A percentile compares a stretch with the other conserved stretches of the same genome.
Evolutionary conservation across 2,329 filamentous ascomycete genomes (phyloP).

Genomic region (Curvularia spicifera): DNA sequence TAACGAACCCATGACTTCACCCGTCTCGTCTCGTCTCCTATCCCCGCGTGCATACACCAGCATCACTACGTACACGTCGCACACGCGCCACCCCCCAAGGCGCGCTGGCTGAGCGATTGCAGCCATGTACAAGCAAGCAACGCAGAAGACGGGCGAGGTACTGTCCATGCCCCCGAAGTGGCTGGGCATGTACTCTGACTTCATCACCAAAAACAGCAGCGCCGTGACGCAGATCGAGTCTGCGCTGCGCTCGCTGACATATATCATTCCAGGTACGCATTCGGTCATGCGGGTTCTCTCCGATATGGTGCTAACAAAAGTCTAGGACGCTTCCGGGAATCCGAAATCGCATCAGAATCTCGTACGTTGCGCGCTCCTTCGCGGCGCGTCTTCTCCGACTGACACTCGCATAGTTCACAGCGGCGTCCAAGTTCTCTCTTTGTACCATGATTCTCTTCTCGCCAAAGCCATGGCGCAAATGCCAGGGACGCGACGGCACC

Average conservation of each 20-base stretch:
- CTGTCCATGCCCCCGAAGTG: slow-evolving; percentile 68
- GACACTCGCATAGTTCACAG: slow-evolving; percentile 68
- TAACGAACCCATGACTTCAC: slow-evolving; percentile 33
- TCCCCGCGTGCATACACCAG: slow-evolving; percentile 29
- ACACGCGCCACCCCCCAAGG: slow-evolving; percentile 15
- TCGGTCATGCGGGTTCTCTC: slow-evolving; percentile 6
- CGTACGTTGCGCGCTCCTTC: slow-evolving; percentile 53
- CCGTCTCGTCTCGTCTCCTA: slow-evolving; percentile 24
- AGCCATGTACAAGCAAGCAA: slow-evolving; percentile 49
- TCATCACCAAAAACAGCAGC: slow-evolving; percentile 92
- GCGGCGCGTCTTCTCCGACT: slow-evolving; percentile 21
- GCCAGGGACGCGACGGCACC: slow-evolving; percentile 59
- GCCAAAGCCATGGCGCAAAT: slow-evolving; percentile 66
- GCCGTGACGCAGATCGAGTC: slow-evolving; percentile 96
- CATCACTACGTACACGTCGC: slow-evolving; percentile 26
- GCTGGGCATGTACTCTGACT: slow-evolving; percentile 79
- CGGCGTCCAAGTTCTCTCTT: slow-evolving; percentile 83
- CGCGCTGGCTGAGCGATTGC: slow-evolving; percentile 29
- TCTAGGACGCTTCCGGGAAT: slow-evolving; percentile 83
- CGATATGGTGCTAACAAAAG: slow-evolving; percentile 26
- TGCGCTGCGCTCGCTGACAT: slow-evolving; percentile 87
- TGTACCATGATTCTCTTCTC: slow-evolving; percentile 91
- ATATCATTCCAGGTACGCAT: slow-evolving; percentile 81
- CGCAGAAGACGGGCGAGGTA: slow-evolving; percentile 52
- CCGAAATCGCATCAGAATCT: slow-evolving; percentile 92